These are phyloP conservation scores for Lagerstroemia speciosa DNA, from an alignment of 345 rosid genomes.

Conservation along the genomic window DNA sequence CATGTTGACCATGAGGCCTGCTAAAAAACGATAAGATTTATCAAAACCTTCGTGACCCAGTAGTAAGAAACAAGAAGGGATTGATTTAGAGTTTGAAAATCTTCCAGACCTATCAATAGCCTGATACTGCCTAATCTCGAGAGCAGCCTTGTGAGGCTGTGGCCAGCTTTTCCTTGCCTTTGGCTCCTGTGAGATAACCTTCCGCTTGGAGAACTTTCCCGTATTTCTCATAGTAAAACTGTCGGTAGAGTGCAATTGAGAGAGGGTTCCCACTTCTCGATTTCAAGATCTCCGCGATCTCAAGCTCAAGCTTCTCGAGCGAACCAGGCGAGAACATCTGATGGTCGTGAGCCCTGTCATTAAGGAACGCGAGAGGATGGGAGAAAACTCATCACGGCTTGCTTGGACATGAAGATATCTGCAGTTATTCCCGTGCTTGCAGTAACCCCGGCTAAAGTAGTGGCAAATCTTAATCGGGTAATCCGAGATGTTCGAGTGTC, in stretches of 20 bases:
- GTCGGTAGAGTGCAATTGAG: constrained; percentile 60
- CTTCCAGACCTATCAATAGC: constrained; percentile 41
- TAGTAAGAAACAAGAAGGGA: not conserved
- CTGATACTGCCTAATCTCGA: constrained; percentile 40
- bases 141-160: constrained; percentile 57
- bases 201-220: constrained; percentile 60
- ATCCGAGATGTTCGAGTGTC: constrained; percentile 18
- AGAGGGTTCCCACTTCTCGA: constrained; percentile 47
- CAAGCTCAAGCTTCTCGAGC: constrained; percentile 43
- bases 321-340: constrained; percentile 29
- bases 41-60: not conserved
- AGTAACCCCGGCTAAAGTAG: constrained; percentile 52
- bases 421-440: constrained; percentile 60
- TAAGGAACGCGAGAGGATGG: constrained; percentile 16
- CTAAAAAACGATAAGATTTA: constrained; percentile 4
- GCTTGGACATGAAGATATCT: constrained; percentile 45
- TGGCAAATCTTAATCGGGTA: constrained; percentile 45
- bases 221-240: constrained; percentile 50
- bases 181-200: constrained; percentile 69
- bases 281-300: constrained; percentile 47
- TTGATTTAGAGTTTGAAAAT: not conserved
- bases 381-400: constrained; percentile 23
- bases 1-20: constrained; percentile 79
- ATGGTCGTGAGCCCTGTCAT: constrained; percentile 27
- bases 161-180: constrained; percentile 63